A percentile compares a stretch with the other conserved stretches of the same genome.
Conservation (phyloP, 1,284 basidiomycete species). For the Cryptococcus sp. region DNA sequence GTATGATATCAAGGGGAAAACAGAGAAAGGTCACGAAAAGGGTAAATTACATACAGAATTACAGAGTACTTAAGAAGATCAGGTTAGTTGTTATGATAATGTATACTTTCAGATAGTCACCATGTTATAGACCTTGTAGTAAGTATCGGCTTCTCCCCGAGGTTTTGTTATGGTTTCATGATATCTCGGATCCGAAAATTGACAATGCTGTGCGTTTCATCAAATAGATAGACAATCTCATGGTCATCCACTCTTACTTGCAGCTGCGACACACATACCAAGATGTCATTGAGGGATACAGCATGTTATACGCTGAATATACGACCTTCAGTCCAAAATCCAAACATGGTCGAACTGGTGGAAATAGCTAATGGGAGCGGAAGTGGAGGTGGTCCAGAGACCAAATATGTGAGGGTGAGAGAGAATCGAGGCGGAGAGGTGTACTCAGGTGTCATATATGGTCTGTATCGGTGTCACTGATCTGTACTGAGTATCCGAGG, state of each 20-base stretch:
- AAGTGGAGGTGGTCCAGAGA: constrained; percentile 7
- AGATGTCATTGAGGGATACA: constrained; percentile 37
- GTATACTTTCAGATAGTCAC: no score
- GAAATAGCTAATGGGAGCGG: constrained; percentile 12
- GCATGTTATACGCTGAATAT: constrained; percentile 35
- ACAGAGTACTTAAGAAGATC: neutral
- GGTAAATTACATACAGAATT: constrained; percentile 35
- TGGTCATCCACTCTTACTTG: no score
- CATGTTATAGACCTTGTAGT: no score
- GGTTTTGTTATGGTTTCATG: no score
- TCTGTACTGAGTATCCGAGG: neutral
- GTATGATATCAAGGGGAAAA: constrained; percentile 29
- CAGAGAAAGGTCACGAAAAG: constrained; percentile 26
- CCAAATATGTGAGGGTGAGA: constrained; percentile 30
- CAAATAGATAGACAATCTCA: no score
- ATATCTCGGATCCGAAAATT: no score
- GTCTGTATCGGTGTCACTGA: constrained; percentile 20
- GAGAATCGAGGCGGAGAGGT: constrained; percentile 27
- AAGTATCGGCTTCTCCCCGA: no score
- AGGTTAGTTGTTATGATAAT: no score
- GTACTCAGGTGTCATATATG: constrained; percentile 33
- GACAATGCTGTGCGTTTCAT: no score
- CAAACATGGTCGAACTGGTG: constrained; percentile 23
- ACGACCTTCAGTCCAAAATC: constrained; percentile 13
- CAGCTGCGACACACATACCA: no score